A percentile compares a stretch with the other conserved stretches of the same genome.
Conservation (phyloP, 2,329 filamentous ascomycete genomes). For the Diaporthe batatas region DNA sequence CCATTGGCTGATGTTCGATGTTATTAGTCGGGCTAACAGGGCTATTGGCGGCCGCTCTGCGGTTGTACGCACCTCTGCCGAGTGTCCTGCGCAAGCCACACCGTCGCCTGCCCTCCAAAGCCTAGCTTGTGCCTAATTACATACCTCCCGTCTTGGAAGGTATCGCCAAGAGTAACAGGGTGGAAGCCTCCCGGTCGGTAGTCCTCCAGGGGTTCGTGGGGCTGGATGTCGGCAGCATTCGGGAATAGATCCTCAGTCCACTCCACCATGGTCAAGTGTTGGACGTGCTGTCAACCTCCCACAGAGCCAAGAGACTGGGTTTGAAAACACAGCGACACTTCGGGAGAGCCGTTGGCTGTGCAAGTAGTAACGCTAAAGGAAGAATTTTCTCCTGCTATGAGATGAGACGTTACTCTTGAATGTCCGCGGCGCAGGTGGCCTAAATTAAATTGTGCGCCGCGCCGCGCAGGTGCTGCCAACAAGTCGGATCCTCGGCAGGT, state of each 20-base stretch:
- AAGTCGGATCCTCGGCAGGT: not conserved
- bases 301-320: not conserved
- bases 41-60: not conserved
- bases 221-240: conserved; percentile 8
- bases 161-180: conserved; percentile 24
- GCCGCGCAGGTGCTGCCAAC: conserved; percentile 6
- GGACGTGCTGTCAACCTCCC: not conserved
- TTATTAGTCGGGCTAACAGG: not conserved
- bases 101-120: conserved; percentile 22
- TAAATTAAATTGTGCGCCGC: not conserved
- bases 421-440: not conserved
- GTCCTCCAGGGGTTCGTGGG: conserved; percentile 16
- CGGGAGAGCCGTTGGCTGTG: not conserved
- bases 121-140: conserved; percentile 27
- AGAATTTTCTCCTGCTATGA: not conserved
- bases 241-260: conserved; percentile 12
- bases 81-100: conserved; percentile 10
- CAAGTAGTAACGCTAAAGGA: not conserved
- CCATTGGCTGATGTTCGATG: conserved; percentile 6
- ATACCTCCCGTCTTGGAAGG: conserved; percentile 30
- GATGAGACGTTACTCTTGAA: conserved; percentile 30
- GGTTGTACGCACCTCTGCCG: not conserved
- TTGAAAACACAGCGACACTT: not conserved
- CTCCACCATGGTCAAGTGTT: conserved; percentile 8
- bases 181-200: conserved; percentile 5